These are phyloP conservation scores for Penicillium sp. DNA, from an alignment of 2,329 filamentous ascomycete genomes.

Conservation along the genomic window DNA sequence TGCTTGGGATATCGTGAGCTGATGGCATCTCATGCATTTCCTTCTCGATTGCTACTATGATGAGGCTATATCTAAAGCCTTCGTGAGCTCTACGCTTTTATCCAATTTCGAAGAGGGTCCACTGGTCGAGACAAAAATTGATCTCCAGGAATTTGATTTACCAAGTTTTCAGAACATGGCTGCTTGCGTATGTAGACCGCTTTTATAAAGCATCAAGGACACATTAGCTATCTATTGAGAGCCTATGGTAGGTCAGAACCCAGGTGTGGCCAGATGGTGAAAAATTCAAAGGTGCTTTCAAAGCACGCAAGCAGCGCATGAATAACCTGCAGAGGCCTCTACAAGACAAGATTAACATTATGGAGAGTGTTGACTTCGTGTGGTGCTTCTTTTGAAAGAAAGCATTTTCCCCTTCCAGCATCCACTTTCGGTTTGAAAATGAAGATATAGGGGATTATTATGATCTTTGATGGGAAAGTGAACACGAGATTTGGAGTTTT, in stretches of 20 bases:
- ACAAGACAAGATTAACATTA: background rate
- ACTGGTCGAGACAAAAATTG: background rate
- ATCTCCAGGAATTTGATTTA: background rate
- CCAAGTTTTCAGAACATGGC: no score
- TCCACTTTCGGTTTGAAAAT: background rate
- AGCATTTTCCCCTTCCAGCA: background rate
- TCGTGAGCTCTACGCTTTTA: background rate
- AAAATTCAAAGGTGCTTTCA: background rate
- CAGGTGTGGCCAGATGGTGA: background rate
- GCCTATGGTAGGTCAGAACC: background rate
- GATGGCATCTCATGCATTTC: background rate
- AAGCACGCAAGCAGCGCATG: background rate
- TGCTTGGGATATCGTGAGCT: background rate
- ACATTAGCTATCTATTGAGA: background rate
- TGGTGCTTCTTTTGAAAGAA: background rate
- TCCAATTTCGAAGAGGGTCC: background rate
- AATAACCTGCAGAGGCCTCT: background rate
- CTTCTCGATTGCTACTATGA: background rate
- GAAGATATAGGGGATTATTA: background rate
- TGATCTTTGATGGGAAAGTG: background rate
- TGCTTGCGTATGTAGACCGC: background rate
- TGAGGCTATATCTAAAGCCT: background rate
- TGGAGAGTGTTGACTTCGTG: background rate
- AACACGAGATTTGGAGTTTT: background rate
- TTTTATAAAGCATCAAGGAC: background rate